Evolutionary conservation across 2,329 filamentous ascomycete species (phyloP).

Genomic region (Cucurbitaria berberidis): DNA sequence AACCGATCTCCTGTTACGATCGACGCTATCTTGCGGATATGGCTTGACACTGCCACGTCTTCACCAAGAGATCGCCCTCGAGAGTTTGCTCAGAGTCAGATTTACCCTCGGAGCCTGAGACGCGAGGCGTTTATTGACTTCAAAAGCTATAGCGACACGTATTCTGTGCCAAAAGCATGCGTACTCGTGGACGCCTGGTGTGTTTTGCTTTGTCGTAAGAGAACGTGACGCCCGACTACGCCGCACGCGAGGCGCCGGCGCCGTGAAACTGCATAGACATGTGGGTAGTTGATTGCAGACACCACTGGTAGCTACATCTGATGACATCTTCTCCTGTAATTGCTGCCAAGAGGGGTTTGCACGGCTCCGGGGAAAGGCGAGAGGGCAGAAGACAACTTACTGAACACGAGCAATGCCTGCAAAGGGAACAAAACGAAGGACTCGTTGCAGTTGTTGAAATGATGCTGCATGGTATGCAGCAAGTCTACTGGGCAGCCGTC

Average conservation of each 20-base stretch:
- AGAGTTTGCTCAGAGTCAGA: constrained; percentile 10
- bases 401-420: constrained; percentile 17
- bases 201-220: constrained; percentile 24
- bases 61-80: constrained; percentile 18
- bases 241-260: constrained; percentile 29
- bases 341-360: constrained; percentile 9
- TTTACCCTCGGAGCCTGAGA: constrained; percentile 8
- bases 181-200: constrained; percentile 16
- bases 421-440: constrained; percentile 36
- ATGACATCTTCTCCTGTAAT: constrained; percentile 16
- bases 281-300: constrained; percentile 30
- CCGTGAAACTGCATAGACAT: constrained; percentile 23
- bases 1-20: constrained; percentile 34
- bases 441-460: constrained; percentile 29
- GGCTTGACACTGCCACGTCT: constrained; percentile 35
- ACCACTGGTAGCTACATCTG: constrained; percentile 29
- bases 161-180: constrained; percentile 23
- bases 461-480: constrained; percentile 24
- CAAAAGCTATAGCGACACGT: constrained; percentile 14
- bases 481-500: constrained; percentile 21
- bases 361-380: constrained; percentile 6
- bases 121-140: constrained; percentile 17
- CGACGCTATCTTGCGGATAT: constrained; percentile 40
- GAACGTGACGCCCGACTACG: constrained; percentile 21
- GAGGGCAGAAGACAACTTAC: neutral